A percentile compares a stretch with the other conserved stretches of the same genome.
These are phyloP conservation scores for Earliella scabrosa DNA, from an alignment of 1,284 basidiomycete genomes.

Conservation along the genomic window DNA sequence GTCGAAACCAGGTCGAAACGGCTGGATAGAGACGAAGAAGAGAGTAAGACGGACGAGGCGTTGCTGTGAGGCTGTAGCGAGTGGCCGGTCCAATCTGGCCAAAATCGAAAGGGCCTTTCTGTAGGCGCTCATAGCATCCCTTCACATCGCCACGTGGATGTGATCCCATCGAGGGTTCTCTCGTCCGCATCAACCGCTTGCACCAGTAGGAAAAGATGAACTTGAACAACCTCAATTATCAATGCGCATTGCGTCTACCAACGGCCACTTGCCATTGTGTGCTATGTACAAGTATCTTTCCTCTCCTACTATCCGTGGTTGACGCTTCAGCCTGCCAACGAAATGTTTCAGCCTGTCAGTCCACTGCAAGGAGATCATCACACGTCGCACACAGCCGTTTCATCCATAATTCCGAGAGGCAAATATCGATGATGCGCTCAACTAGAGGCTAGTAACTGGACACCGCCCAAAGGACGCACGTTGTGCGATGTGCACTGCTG, in stretches of 20 bases:
- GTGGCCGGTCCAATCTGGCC: slow-evolving; percentile 11
- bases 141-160: slow-evolving; percentile 16
- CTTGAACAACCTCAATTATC: background rate
- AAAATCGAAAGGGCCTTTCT: slow-evolving; percentile 4
- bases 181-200: background rate
- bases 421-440: background rate
- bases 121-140: slow-evolving; percentile 5
- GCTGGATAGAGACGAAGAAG: background rate
- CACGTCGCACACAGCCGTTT: background rate
- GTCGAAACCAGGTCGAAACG: background rate
- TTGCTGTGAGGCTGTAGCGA: background rate
- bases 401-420: too few species aligned
- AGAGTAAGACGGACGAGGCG: background rate
- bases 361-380: background rate
- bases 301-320: too few species aligned
- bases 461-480: background rate
- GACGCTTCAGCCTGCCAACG: too few species aligned
- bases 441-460: background rate
- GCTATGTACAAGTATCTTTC: too few species aligned
- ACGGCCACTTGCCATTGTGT: too few species aligned
- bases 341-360: background rate
- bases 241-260: background rate
- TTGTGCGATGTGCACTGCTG: too few species aligned
- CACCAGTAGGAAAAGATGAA: too few species aligned
- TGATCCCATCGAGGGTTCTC: slow-evolving; percentile 6